Evolutionary conservation across 2,329 filamentous ascomycete genomes (phyloP).

Genomic region (Capronia epimyces): DNA sequence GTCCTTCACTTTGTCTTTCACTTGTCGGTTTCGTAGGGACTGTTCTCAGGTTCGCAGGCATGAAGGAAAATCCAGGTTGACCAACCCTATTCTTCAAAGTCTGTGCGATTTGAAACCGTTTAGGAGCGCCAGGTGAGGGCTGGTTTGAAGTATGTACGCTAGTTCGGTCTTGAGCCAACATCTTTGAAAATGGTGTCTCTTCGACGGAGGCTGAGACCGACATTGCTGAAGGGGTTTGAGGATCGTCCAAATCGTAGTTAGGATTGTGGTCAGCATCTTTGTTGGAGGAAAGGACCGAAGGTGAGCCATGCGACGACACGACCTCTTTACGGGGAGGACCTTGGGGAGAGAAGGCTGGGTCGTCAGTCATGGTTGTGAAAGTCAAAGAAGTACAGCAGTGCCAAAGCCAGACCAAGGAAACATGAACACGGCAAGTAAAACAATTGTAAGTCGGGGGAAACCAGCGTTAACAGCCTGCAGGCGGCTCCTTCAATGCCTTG

Average conservation of each 20-base stretch:
- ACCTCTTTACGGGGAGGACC: background rate
- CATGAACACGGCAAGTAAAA: background rate
- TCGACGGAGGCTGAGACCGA: background rate
- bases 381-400: background rate
- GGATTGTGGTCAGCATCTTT: background rate
- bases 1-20: background rate
- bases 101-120: background rate
- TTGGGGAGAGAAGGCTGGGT: background rate
- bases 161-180: background rate
- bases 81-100: background rate
- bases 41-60: background rate
- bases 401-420: background rate
- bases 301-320: background rate
- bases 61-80: background rate
- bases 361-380: background rate
- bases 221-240: background rate
- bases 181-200: slow-evolving; percentile 4
- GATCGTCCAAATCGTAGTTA: background rate
- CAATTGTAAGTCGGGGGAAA: too few species aligned
- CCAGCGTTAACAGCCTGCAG: too few species aligned
- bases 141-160: background rate
- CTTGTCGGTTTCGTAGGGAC: background rate
- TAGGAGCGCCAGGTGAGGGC: background rate
- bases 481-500: too few species aligned
- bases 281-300: background rate